Evolutionary conservation across 192 early-diverging fungal genomes (phyloP), one percentile per base, ranked within the genome.

Genomic region (Dimargaris xerosporica): DNA sequence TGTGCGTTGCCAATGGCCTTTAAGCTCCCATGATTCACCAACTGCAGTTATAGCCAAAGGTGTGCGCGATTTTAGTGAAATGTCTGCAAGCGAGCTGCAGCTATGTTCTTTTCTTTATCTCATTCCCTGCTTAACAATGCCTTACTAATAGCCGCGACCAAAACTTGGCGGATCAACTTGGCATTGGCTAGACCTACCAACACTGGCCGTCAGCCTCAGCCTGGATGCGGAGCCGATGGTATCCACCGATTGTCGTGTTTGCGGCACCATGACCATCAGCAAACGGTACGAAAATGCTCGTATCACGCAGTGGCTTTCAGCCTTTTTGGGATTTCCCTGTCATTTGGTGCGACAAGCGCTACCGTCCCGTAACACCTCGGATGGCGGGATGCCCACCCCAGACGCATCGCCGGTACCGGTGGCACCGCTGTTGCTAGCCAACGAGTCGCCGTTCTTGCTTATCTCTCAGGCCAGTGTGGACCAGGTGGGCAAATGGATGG

Each of bases 371-470:
- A n/a, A n/a, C n/a, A n/a, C n/a, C n/a, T n/a, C n/a, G n/a, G n/a
- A n/a, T n/a, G n/a, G n/a, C n/a, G n/a, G n/a, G n/a, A n/a, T n/a
- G n/a, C n/a, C n/a, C n/a, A n/a, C n/a, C n/a, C n/a, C n/a, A n/a
- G n/a, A n/a, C n/a, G n/a, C n/a, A n/a, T n/a, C n/a, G n/a, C n/a
- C n/a, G n/a, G n/a, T n/a, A n/a, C n/a, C n/a, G n/a, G n/a, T n/a
- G n/a, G n/a, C n/a, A n/a, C n/a, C n/a, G n/a, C 66, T 80, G 23
- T 74, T 82, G 13, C 78, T 91, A 61, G 83, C 84, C 44, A 91
- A 89, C 63, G 76, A 85, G 60, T 79, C 86, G 25, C 86, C 82
- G 34, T 85, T 85, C 64, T 70, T 91, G 30, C 46, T 90, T 63
- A 78, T 89, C 28, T 79, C 82, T 15, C 60, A 66, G 23, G 68